Evolutionary conservation across 805 yeast species (phyloP).

Genomic region (Clavispora santaluciae): DNA sequence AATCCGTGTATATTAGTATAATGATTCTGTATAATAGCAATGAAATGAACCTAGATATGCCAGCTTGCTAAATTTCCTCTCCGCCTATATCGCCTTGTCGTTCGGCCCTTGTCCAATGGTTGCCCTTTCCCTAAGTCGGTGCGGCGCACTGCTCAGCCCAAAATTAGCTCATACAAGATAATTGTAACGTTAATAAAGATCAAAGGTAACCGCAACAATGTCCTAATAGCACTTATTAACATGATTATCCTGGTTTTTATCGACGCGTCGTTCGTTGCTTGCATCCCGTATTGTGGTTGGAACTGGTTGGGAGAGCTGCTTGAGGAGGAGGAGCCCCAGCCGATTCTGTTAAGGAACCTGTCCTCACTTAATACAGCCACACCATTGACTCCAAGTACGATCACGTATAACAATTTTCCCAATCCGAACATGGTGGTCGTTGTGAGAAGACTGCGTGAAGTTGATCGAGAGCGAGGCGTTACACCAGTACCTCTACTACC

Average conservation of each 20-base stretch:
- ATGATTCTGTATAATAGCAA: constrained; percentile 1
- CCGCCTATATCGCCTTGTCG: too few species aligned
- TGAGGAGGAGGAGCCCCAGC: constrained; percentile 25
- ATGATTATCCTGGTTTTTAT: constrained; percentile 58
- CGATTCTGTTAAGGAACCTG: constrained; percentile 63
- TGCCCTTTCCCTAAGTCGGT: background rate
- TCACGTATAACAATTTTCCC: constrained; percentile 53
- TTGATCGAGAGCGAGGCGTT: background rate
- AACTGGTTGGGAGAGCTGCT: constrained; percentile 14
- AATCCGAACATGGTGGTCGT: constrained; percentile 48
- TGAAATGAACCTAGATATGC: background rate
- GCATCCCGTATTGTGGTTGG: constrained; percentile 34
- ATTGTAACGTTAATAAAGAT: constrained; percentile 63
- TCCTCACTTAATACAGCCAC: constrained; percentile 79
- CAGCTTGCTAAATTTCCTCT: too few species aligned
- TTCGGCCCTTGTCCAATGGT: too few species aligned
- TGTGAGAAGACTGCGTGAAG: background rate
- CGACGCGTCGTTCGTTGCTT: constrained; percentile 36
- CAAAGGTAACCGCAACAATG: constrained; percentile 69
- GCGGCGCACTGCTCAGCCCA: constrained; percentile 41
- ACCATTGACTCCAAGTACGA: constrained; percentile 61
- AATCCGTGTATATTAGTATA: constrained; percentile 10
- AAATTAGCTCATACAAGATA: constrained; percentile 62
- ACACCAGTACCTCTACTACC: background rate
- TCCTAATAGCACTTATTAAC: constrained; percentile 68